Evolutionary conservation across 495 filamentous ascomycete genomes (phyloP).

Genomic region (Entonaema liquescens): DNA sequence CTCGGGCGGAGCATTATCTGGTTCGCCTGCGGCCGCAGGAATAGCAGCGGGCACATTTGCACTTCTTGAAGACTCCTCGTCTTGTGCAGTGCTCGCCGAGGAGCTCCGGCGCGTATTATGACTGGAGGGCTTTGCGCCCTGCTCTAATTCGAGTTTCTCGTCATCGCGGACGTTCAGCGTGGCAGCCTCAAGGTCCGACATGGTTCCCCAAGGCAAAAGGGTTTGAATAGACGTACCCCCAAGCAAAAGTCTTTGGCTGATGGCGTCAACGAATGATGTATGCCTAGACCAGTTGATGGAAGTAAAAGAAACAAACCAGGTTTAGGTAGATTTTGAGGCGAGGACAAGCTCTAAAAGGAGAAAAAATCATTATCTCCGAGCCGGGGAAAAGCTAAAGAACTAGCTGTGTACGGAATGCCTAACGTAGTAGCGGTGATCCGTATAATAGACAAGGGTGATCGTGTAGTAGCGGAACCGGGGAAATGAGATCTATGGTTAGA

Average conservation of each 20-base stretch:
- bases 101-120: slow-evolving; percentile 25
- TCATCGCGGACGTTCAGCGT: slow-evolving; percentile 36
- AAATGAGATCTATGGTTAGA: not conserved
- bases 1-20: not conserved
- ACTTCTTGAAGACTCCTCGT: slow-evolving; percentile 5
- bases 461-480: not conserved
- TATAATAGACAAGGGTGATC: not conserved
- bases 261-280: slow-evolving; percentile 9
- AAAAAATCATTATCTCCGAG: slow-evolving; percentile 3
- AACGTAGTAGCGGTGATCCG: not conserved
- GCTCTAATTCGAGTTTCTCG: slow-evolving; percentile 36
- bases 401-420: not conserved
- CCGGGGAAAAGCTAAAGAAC: not conserved
- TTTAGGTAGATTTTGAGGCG: not conserved
- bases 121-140: slow-evolving; percentile 12
- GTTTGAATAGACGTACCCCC: not conserved
- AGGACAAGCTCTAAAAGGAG: slow-evolving; percentile 6
- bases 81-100: slow-evolving; percentile 26
- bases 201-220: not conserved
- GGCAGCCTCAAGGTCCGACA: slow-evolving; percentile 32
- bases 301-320: not conserved
- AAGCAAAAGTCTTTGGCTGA: slow-evolving; percentile 7
- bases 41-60: not conserved
- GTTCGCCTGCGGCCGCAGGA: not conserved
- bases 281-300: not conserved